Base-by-base conservation (phyloP, 441 rosid species). In the Croton setiger region DNA sequence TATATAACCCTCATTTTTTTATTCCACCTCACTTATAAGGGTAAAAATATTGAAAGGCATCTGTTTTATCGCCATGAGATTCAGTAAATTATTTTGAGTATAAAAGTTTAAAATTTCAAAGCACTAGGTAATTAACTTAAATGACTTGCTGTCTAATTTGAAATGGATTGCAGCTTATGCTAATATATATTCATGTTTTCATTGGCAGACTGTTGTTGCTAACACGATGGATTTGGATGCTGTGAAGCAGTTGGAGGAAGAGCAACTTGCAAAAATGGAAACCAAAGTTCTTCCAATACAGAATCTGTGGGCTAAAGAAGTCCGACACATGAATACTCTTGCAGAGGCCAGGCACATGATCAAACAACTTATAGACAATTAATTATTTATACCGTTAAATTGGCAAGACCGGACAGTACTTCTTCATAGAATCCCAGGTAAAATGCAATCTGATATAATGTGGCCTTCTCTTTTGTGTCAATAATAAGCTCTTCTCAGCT, bases 301-400 rank as follows among this genome's bases (percentile, higher is more conserved):
- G 72, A 84, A 86, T 73, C 55, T 90, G 69, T 88, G 98, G 94
- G 93, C 87, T 47, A 57, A 27, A 60, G 88, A 87, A 75, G 87
- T 90, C 74, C 63, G 69, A 39, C 57, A 58, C 62, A 71, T 76
- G 41, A 70, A 89, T 66, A 77, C 82, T 45, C 85, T 83, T 43
- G 65, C 66, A 1, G 89, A 86, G 80, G 91, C 93, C 63, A 79
- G 88, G 78, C 80, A 77, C 58, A 35, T 80, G 51, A 76, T 86
- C 52, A 78, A 77, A 66, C 84, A 84, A 75, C 74, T 88, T 65
- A 58, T 68, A 44, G 75, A 48, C 61, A 66, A 77, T 72, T 86
- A 70, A 44, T 47, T 23, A 37, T 43, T 71, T 33, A 31, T 7
- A 8, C 44, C n/a, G 20, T 10, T 14, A 51, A 37, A 55, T 45